These are phyloP conservation scores for Hypoxylon sp. DNA, from an alignment of 2,329 filamentous ascomycete genomes.

Conservation along the genomic window DNA sequence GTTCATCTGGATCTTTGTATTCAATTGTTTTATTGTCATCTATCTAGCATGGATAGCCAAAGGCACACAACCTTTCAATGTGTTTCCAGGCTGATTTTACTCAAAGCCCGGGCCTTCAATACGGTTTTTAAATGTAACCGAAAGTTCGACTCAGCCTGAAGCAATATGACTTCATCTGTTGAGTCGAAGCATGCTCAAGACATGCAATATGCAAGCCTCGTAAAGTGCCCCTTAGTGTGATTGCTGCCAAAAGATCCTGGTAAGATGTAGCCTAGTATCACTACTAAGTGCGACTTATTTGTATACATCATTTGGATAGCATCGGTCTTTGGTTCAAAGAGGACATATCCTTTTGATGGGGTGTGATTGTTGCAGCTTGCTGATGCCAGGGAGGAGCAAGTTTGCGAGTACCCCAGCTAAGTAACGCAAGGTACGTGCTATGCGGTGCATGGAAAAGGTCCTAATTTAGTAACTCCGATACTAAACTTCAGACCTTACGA, in stretches of 20 bases:
- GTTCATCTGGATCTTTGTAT: background rate
- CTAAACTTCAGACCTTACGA: slow-evolving; percentile 48
- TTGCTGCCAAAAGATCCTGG: background rate
- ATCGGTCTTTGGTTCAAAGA: background rate
- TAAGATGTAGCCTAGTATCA: slow-evolving; percentile 2
- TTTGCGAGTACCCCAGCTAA: background rate
- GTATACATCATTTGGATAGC: background rate
- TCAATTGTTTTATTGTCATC: slow-evolving; percentile 5
- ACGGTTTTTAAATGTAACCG: background rate
- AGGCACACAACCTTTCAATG: background rate
- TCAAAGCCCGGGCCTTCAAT: background rate
- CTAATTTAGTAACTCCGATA: slow-evolving; percentile 57
- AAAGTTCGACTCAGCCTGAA: background rate
- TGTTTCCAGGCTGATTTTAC: background rate
- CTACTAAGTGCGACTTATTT: slow-evolving; percentile 18
- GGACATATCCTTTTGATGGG: background rate
- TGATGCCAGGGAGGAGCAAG: background rate
- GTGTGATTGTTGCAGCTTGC: background rate
- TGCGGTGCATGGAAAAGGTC: slow-evolving; percentile 6
- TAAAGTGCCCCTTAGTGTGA: background rate
- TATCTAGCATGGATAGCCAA: background rate
- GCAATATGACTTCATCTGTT: background rate
- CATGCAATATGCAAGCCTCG: background rate
- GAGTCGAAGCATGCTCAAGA: background rate
- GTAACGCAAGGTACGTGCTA: background rate